Percentiles rank a stretch among this genome's conserved stretches.
phyloP scores from a whole-genome alignment of 2,329 filamentous ascomycete genomes.

The Blastomyces silverae region DNA sequence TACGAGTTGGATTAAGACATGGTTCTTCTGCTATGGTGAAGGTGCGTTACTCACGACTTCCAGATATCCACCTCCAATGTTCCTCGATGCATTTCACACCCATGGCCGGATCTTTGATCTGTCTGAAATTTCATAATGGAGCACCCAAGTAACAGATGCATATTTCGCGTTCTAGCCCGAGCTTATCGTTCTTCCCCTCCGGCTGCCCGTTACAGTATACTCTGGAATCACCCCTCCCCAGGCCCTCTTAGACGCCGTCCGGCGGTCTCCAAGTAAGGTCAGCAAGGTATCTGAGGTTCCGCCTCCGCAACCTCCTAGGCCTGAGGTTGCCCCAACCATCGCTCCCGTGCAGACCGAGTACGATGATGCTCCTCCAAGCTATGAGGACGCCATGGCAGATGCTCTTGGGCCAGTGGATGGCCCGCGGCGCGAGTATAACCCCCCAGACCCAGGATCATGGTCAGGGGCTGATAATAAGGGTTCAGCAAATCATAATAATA shows the following conservation, averaged over 20 bases:
- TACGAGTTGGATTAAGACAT: slow-evolving; percentile 71
- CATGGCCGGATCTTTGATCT: no score
- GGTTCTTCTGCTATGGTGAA: slow-evolving; percentile 51
- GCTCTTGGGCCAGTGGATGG: slow-evolving; percentile 67
- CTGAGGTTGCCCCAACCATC: slow-evolving; percentile 23
- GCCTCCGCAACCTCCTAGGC: slow-evolving; percentile 40
- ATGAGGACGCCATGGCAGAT: slow-evolving; percentile 85
- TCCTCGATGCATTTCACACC: neutral
- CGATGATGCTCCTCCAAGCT: slow-evolving; percentile 85
- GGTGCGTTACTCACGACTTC: slow-evolving; percentile 33
- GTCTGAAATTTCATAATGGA: neutral
- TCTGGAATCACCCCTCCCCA: slow-evolving; percentile 79
- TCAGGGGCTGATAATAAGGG: slow-evolving; percentile 35
- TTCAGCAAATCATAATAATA: slow-evolving; percentile 30
- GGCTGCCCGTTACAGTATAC: slow-evolving; percentile 72
- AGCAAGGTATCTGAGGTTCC: slow-evolving; percentile 27
- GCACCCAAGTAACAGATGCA: neutral
- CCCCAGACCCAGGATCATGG: slow-evolving; percentile 32
- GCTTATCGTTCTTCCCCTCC: slow-evolving; percentile 68
- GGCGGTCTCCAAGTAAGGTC: slow-evolving; percentile 26
- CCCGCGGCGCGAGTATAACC: slow-evolving; percentile 50
- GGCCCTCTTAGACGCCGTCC: slow-evolving; percentile 63
- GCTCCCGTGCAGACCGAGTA: slow-evolving; percentile 22
- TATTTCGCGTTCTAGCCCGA: slow-evolving; percentile 50
- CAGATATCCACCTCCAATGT: neutral